phyloP scores from a whole-genome alignment of 345 rosid genomes.

The Eucalyptus erythrocorys region DNA sequence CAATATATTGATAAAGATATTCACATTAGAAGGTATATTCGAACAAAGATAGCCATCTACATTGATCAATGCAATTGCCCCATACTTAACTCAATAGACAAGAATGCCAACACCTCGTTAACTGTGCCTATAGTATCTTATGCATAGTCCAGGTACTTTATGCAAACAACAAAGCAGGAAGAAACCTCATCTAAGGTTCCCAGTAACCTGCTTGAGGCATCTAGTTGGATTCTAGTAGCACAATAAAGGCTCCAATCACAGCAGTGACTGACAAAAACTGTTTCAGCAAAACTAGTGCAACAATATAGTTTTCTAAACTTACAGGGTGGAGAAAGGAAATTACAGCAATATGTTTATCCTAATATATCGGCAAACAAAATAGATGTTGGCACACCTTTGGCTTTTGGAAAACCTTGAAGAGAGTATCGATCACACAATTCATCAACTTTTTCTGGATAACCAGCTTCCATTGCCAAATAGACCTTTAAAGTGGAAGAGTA shows the following conservation, averaged over 20 bases:
- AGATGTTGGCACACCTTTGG: constrained; percentile 18
- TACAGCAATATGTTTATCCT: not conserved
- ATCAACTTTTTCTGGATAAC: constrained; percentile 86
- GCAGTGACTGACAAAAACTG: not conserved
- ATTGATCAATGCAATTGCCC: not conserved
- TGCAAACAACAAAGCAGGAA: not conserved
- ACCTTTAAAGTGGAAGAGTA: constrained; percentile 29
- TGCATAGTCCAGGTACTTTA: not conserved
- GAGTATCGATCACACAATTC: constrained; percentile 73
- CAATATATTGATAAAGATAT: not conserved
- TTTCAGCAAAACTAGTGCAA: not conserved
- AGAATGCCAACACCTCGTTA: not conserved
- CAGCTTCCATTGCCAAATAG: constrained; percentile 97
- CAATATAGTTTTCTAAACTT: not conserved
- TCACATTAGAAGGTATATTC: not conserved
- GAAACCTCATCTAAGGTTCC: not conserved
- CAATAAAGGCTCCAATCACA: not conserved
- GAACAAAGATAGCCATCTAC: not conserved
- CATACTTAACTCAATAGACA: not conserved
- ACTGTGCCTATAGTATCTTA: not conserved
- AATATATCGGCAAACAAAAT: not conserved
- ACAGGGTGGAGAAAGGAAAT: not conserved
- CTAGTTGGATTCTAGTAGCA: not conserved
- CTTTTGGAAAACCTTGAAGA: constrained; percentile 61
- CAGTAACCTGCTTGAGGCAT: not conserved